phyloP scores from a whole-genome alignment of 805 yeast species.

The Yarrowia sp. region DNA sequence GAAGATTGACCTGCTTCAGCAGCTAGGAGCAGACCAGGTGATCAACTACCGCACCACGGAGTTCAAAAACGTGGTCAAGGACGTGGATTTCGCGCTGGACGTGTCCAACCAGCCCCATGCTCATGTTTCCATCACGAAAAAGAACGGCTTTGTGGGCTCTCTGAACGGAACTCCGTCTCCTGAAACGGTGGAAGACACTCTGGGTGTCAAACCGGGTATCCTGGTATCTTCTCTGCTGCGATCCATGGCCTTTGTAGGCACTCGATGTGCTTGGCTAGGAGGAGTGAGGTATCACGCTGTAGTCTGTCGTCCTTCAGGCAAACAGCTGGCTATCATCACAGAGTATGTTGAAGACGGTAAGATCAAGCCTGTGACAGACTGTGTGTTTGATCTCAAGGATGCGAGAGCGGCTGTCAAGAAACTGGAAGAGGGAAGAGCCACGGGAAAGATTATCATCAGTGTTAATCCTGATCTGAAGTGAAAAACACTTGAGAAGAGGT shows the following conservation, averaged over 20 bases:
- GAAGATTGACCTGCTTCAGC: conserved; percentile 40
- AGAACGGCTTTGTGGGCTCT: conserved; percentile 40
- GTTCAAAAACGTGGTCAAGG: conserved; percentile 39
- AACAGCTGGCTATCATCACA: conserved; percentile 28
- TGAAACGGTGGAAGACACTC: neutral
- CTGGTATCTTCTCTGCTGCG: conserved; percentile 11
- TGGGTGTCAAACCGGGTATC: conserved; percentile 8
- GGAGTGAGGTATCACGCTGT: conserved; percentile 38
- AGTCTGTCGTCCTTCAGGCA: conserved; percentile 15
- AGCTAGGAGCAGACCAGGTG: conserved; percentile 42
- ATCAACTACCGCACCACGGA: conserved; percentile 43
- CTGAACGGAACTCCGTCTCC: conserved; percentile 40
- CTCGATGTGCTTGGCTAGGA: conserved; percentile 21
- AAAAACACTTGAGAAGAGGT: too few relatives aligned
- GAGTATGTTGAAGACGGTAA: conserved; percentile 41
- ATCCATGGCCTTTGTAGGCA: neutral
- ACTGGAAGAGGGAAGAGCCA: conserved; percentile 39
- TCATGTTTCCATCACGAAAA: conserved; percentile 39
- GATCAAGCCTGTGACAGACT: conserved; percentile 40
- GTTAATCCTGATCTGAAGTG: neutral
- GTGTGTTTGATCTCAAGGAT: conserved; percentile 38
- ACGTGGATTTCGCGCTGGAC: conserved; percentile 43
- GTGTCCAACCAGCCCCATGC: conserved; percentile 40
- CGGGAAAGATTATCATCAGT: conserved; percentile 42
- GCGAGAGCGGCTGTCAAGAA: conserved; percentile 39